Percentiles rank a stretch among this genome's conserved stretches.
Conservation (phyloP, 805 yeast genomes). For the Clavispora carvajalis region DNA sequence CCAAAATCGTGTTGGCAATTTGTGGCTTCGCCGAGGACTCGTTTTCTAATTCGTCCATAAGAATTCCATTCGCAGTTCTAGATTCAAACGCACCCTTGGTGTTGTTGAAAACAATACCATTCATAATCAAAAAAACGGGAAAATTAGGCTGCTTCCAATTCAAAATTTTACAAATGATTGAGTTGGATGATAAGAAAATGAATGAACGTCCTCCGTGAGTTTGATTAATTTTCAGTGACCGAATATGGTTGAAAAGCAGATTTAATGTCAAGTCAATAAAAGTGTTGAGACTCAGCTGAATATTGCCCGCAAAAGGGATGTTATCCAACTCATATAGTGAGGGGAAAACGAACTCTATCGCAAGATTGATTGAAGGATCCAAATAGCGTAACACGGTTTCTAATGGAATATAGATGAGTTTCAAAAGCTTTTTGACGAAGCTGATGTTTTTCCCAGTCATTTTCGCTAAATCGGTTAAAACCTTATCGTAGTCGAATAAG, state of each 20-base stretch:
- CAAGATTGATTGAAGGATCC: conserved; percentile 58
- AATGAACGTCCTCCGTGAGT: conserved; percentile 46
- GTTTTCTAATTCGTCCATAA: conserved; percentile 20
- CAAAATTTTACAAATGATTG: conserved; percentile 84
- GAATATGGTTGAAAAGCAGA: conserved; percentile 73
- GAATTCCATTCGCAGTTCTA: conserved; percentile 36
- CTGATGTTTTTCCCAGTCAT: conserved; percentile 34
- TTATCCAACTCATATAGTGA: conserved; percentile 42
- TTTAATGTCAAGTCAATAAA: conserved; percentile 72
- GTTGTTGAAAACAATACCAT: conserved; percentile 46
- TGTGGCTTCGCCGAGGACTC: conserved; percentile 1
- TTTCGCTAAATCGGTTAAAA: conserved; percentile 32
- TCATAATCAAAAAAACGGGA: conserved; percentile 85
- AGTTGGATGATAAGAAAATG: conserved; percentile 80
- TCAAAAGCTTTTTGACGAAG: conserved; percentile 39
- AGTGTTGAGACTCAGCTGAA: conserved; percentile 54
- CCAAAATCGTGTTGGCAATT: neutral
- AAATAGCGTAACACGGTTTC: conserved; percentile 51
- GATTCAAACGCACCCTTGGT: conserved; percentile 28
- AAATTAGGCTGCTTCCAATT: conserved; percentile 99
- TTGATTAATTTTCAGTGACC: conserved; percentile 30
- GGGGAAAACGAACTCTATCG: conserved; percentile 74
- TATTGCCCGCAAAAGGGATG: conserved; percentile 35
- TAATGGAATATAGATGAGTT: conserved; percentile 53
- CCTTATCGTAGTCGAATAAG: conserved; percentile 36